A percentile compares a stretch with the other conserved stretches of the same genome.
Evolutionary conservation across 805 yeast species (phyloP).

Genomic region (Wickerhamomyces chaumierensis): DNA sequence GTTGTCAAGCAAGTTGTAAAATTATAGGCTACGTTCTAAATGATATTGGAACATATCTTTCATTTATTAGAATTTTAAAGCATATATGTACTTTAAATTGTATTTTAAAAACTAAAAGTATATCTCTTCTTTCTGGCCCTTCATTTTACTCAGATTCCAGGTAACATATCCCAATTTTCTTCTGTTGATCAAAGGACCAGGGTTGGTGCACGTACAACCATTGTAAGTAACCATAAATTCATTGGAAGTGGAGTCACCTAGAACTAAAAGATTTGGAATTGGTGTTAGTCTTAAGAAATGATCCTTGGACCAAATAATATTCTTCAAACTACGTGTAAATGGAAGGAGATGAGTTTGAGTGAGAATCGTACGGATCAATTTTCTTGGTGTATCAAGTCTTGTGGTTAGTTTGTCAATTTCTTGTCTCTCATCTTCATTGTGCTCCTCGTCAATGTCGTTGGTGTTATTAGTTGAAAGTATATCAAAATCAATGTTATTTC

Average conservation of each 20-base stretch:
- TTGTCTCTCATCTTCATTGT: conserved; percentile 1
- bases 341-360: conserved; percentile 90
- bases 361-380: conserved; percentile 65
- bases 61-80: too few species aligned
- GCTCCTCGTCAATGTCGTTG: conserved; percentile 15
- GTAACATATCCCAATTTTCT: conserved; percentile 24
- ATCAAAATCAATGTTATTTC: conserved; percentile 54
- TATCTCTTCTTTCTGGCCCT: too few species aligned
- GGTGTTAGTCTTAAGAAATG: conserved; percentile 64
- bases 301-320: conserved; percentile 62
- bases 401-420: conserved; percentile 28
- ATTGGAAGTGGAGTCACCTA: conserved; percentile 67
- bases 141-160: background rate
- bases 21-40: too few species aligned
- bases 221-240: conserved; percentile 66
- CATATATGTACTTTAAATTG: too few species aligned
- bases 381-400: conserved; percentile 48
- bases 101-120: too few species aligned
- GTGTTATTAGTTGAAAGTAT: conserved; percentile 17
- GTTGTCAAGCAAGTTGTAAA: conserved; percentile 12
- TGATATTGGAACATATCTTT: too few species aligned
- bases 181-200: conserved; percentile 43
- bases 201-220: conserved; percentile 71
- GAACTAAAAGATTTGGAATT: conserved; percentile 51
- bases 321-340: conserved; percentile 46